Evolutionary conservation across 1,284 basidiomycete species (phyloP).

Genomic region (Lignosus rhinocerotis): DNA sequence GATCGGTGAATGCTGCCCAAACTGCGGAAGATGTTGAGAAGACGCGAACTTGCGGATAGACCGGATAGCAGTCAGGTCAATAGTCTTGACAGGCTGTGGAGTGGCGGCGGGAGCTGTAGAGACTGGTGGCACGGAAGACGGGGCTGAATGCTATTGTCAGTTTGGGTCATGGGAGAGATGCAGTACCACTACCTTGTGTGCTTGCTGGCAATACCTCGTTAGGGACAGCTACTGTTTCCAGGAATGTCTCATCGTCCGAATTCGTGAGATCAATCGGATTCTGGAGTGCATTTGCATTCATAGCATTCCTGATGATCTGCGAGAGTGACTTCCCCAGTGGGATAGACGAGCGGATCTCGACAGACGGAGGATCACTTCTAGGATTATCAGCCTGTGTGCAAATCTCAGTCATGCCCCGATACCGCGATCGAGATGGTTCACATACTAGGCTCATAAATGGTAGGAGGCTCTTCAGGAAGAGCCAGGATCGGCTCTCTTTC

Average conservation of each 20-base stretch:
- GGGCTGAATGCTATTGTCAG: not conserved
- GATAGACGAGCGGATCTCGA: not conserved
- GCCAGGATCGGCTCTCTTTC: not conserved
- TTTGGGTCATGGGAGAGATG: no score
- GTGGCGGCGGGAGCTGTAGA: not conserved
- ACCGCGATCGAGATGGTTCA: no score
- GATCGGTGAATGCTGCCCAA: not conserved
- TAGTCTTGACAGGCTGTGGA: constrained; percentile 2
- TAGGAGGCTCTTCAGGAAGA: not conserved
- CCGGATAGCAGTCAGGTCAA: constrained; percentile 12
- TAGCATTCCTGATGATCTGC: not conserved
- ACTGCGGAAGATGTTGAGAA: not conserved
- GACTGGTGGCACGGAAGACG: not conserved
- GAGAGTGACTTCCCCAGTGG: not conserved
- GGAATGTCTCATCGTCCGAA: not conserved
- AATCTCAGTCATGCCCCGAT: not conserved
- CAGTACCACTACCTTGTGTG: not conserved
- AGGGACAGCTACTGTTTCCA: no score
- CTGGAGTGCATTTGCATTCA: not conserved
- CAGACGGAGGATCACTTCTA: not conserved
- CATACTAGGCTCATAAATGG: not conserved
- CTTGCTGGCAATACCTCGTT: no score
- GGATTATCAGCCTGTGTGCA: not conserved
- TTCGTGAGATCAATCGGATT: not conserved
- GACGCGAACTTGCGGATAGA: constrained; percentile 4